Conservation (phyloP, 805 yeast species). For the Candida oleophila region DNA sequence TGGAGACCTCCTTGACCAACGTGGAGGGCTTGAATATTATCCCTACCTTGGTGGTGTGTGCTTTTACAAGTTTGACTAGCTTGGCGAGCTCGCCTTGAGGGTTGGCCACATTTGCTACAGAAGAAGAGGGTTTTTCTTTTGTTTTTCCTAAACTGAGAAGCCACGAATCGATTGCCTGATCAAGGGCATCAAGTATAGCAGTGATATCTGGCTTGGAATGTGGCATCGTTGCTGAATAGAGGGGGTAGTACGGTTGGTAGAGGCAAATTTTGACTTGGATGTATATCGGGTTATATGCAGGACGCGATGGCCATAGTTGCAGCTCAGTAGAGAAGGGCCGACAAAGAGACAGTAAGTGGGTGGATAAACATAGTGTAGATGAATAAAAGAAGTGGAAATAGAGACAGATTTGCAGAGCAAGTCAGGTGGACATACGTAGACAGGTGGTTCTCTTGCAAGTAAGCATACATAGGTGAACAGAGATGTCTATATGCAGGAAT, state of each 20-base stretch:
- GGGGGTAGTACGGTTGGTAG: neutral
- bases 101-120: conserved; percentile 32
- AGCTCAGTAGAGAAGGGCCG: no score
- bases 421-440: no score
- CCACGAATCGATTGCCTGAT: conserved; percentile 34
- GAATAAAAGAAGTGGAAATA: no score
- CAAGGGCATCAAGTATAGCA: conserved; percentile 23
- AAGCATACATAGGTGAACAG: no score
- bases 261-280: neutral
- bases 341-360: no score
- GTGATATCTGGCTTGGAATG: conserved; percentile 20
- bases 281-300: no score
- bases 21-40: conserved; percentile 65
- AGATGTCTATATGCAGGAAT: no score
- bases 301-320: no score
- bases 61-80: conserved; percentile 57
- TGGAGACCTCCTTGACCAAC: conserved; percentile 32
- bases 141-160: conserved; percentile 9
- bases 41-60: conserved; percentile 78
- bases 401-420: no score
- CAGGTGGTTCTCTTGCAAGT: no score
- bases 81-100: conserved; percentile 62
- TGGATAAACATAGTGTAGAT: no score
- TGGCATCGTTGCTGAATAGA: conserved; percentile 5
- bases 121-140: conserved; percentile 19